phyloP scores from a whole-genome alignment of 2,329 filamentous ascomycete species.

The Colletotrichum sojae region DNA sequence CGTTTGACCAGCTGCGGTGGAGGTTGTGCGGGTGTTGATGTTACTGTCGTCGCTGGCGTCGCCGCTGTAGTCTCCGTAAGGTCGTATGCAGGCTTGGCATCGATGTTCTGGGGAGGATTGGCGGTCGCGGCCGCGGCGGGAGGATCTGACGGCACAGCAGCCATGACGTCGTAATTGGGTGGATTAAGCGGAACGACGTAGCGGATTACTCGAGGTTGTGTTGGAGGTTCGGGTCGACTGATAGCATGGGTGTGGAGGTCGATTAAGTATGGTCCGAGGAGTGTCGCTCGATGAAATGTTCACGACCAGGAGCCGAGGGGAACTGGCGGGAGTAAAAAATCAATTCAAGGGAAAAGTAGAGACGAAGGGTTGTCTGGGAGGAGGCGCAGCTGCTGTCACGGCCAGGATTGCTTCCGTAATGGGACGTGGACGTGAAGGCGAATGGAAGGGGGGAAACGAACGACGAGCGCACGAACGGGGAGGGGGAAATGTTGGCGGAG shows the following conservation, averaged over 20 bases:
- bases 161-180: constrained; percentile 36
- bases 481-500: not conserved
- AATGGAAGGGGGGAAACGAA: constrained; percentile 4
- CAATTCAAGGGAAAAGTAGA: constrained; percentile 11
- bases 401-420: constrained; percentile 31
- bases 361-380: constrained; percentile 19
- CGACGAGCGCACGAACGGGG: not conserved
- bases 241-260: not conserved
- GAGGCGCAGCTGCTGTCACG: constrained; percentile 37
- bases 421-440: not conserved
- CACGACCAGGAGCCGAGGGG: constrained; percentile 1
- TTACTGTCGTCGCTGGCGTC: not conserved
- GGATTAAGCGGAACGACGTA: constrained; percentile 15
- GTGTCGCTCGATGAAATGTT: not conserved
- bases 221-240: not conserved
- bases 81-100: constrained; percentile 27
- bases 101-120: constrained; percentile 18
- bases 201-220: not conserved
- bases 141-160: constrained; percentile 34
- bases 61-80: constrained; percentile 11
- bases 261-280: constrained; percentile 5
- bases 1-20: not conserved
- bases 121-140: constrained; percentile 17
- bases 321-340: not conserved
- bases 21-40: too few relatives aligned